phyloP scores from a whole-genome alignment of 495 filamentous ascomycete genomes.

The Pyrenopolyporus hunteri region DNA sequence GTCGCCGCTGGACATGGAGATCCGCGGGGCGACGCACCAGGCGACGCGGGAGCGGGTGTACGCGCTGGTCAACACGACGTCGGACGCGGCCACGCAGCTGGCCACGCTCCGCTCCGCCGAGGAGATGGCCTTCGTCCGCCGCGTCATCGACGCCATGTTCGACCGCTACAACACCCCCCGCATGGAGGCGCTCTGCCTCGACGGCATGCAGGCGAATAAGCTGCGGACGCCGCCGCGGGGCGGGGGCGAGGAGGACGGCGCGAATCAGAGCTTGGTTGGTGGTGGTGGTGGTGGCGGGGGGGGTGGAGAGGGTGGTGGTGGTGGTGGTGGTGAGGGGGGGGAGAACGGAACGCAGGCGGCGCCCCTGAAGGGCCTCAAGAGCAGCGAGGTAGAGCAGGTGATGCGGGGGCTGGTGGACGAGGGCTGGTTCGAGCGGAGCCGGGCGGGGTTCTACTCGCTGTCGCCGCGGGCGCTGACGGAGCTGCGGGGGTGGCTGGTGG shows the following conservation, averaged over 20 bases:
- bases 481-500: conserved; percentile 77
- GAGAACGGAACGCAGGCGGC: conserved; percentile 1
- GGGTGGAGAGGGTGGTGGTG: conserved; percentile 46
- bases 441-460: conserved; percentile 73
- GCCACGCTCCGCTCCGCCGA: conserved; percentile 82
- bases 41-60: conserved; percentile 59
- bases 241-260: conserved; percentile 46
- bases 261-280: no score
- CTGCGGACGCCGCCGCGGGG: conserved; percentile 57
- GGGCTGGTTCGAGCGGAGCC: conserved; percentile 81
- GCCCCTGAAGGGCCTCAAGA: conserved; percentile 64
- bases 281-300: conserved; percentile 50
- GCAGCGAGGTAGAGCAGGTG: conserved; percentile 75
- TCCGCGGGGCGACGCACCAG: conserved; percentile 74
- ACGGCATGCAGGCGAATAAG: conserved; percentile 74
- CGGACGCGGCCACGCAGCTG: conserved; percentile 81
- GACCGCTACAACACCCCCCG: conserved; percentile 77
- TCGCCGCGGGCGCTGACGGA: conserved; percentile 82
- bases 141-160: conserved; percentile 92
- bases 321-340: conserved; percentile 51
- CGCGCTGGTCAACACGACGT: conserved; percentile 86
- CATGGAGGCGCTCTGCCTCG: conserved; percentile 81
- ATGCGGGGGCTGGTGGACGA: conserved; percentile 73
- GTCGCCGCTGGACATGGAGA: conserved; percentile 84
- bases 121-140: conserved; percentile 87